These are phyloP conservation scores for Suillus subluteus DNA, from an alignment of 768 basidiomycete genomes.

Conservation along the genomic window DNA sequence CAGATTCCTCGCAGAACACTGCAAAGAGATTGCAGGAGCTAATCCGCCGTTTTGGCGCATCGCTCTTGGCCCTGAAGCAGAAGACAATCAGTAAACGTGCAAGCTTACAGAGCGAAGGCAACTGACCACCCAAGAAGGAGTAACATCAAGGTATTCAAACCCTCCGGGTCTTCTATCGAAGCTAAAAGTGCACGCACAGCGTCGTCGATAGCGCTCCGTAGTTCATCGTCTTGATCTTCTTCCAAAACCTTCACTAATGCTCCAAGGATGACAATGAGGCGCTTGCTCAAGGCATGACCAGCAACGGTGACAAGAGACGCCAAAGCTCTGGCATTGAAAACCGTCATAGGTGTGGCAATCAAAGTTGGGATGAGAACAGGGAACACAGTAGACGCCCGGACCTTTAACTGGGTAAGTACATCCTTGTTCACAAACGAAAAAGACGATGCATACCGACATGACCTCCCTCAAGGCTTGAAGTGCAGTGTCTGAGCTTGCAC, in stretches of 20 bases:
- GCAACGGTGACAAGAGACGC: slow-evolving; percentile 93
- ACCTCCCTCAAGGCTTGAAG: slow-evolving; percentile 92
- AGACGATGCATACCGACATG: slow-evolving; percentile 69
- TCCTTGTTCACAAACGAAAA: neutral
- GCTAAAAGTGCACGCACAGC: slow-evolving; percentile 74
- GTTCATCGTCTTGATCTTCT: slow-evolving; percentile 68
- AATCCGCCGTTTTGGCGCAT: slow-evolving; percentile 68
- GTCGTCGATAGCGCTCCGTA: slow-evolving; percentile 70
- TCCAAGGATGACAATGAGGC: slow-evolving; percentile 76
- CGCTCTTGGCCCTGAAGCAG: slow-evolving; percentile 75
- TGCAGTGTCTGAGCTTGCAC: slow-evolving; percentile 93
- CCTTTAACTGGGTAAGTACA: slow-evolving; percentile 46
- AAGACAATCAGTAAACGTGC: neutral
- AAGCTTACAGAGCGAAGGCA: neutral
- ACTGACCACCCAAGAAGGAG: slow-evolving; percentile 85
- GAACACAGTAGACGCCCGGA: slow-evolving; percentile 94
- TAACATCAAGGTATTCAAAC: slow-evolving; percentile 88
- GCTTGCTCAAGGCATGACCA: slow-evolving; percentile 84
- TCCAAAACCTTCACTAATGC: slow-evolving; percentile 82
- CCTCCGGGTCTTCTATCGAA: slow-evolving; percentile 85
- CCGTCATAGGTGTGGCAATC: slow-evolving; percentile 87
- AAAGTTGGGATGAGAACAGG: slow-evolving; percentile 95
- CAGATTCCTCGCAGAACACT: slow-evolving; percentile 81
- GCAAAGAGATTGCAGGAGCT: slow-evolving; percentile 81
- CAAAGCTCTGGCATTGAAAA: slow-evolving; percentile 93